Evolutionary conservation across 2,329 filamentous ascomycete genomes (phyloP).

Genomic region (Tolypocladium ovalisporum): DNA sequence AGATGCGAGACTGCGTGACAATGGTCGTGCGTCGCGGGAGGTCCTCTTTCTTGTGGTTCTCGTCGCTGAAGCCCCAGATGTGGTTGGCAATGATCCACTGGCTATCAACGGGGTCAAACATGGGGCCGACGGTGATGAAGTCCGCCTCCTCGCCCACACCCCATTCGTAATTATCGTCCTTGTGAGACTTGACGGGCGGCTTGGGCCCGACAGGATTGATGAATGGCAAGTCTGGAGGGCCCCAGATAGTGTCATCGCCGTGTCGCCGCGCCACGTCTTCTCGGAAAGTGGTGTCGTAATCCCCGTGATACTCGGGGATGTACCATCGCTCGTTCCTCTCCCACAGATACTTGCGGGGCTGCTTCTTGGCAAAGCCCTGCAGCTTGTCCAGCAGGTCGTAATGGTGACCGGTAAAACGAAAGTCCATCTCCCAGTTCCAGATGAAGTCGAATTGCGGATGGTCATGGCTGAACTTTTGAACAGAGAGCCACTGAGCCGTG

Average conservation of each 20-base stretch:
- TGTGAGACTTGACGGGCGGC: conserved; percentile 46
- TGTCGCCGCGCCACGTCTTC: conserved; percentile 45
- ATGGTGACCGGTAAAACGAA: conserved; percentile 68
- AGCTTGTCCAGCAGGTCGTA: conserved; percentile 67
- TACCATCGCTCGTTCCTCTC: conserved; percentile 65
- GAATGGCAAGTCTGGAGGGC: conserved; percentile 46
- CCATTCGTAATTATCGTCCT: conserved; percentile 62
- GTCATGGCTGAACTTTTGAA: conserved; percentile 65
- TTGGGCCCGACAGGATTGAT: conserved; percentile 51
- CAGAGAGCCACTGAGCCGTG: conserved; percentile 56
- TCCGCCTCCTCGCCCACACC: conserved; percentile 68
- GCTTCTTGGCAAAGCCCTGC: conserved; percentile 49
- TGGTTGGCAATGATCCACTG: conserved; percentile 63
- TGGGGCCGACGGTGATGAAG: conserved; percentile 64
- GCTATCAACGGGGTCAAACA: conserved; percentile 63
- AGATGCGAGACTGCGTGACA: conserved; percentile 65
- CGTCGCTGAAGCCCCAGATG: conserved; percentile 53
- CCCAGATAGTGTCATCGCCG: conserved; percentile 54
- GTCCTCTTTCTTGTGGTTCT: conserved; percentile 35
- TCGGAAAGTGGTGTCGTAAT: conserved; percentile 57
- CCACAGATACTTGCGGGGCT: conserved; percentile 64
- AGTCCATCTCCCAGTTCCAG: conserved; percentile 86
- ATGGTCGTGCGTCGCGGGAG: conserved; percentile 67
- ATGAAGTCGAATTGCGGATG: conserved; percentile 72
- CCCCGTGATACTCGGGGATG: conserved; percentile 57